Evolutionary conservation across 1,139 yeast species (phyloP).

Genomic region (Entelexis paramagnoliae): DNA sequence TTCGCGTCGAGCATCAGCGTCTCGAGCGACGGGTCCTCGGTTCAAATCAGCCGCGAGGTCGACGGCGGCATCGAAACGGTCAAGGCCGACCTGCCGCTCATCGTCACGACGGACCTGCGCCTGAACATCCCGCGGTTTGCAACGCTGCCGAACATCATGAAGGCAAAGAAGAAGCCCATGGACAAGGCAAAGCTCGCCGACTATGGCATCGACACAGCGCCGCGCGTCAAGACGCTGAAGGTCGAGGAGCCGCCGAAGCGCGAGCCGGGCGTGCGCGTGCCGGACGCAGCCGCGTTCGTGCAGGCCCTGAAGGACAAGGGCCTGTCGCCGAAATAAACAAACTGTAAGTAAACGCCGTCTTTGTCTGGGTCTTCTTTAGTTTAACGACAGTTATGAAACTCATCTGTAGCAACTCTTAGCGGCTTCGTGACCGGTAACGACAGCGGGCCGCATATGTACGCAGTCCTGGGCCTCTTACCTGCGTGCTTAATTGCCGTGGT

Average conservation of each 20-base stretch:
- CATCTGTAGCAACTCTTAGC: no score
- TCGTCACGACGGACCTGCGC: constrained; percentile 86
- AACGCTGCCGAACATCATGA: constrained; percentile 89
- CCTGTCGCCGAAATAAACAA: neutral
- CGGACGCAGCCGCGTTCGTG: constrained; percentile 70
- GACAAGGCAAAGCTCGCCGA: constrained; percentile 60
- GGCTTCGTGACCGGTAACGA: no score
- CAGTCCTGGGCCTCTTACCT: no score
- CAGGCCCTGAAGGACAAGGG: constrained; percentile 56
- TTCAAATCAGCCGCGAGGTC: constrained; percentile 78
- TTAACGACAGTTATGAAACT: constrained; percentile 6
- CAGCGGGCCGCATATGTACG: no score
- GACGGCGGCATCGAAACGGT: constrained; percentile 92
- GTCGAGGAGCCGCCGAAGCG: constrained; percentile 82
- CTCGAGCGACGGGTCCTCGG: constrained; percentile 41
- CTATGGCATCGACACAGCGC: constrained; percentile 53
- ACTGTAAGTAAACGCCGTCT: neutral
- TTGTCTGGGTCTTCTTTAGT: neutral
- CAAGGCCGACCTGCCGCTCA: constrained; percentile 66
- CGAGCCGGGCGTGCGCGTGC: constrained; percentile 71
- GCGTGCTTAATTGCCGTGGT: no score
- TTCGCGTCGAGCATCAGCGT: constrained; percentile 82
- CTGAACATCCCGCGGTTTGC: constrained; percentile 92
- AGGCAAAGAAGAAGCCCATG: constrained; percentile 93
- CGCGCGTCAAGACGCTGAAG: constrained; percentile 58